These are phyloP conservation scores for Akanthomyces lecanii DNA, from an alignment of 2,329 filamentous ascomycete species.

Conservation along the genomic window DNA sequence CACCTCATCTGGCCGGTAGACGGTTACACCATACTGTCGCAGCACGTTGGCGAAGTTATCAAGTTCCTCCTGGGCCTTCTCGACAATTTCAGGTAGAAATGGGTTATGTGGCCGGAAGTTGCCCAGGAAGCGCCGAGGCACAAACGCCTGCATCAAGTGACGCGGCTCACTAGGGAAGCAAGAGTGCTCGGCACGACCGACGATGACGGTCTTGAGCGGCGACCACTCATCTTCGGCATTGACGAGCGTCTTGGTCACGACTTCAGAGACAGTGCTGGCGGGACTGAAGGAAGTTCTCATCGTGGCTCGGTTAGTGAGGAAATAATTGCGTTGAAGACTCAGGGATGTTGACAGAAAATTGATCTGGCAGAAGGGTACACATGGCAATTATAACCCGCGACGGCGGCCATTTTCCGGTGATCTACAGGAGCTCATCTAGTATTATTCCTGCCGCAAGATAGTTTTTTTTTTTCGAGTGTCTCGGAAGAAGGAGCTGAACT, in stretches of 20 bases:
- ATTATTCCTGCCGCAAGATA: too few species aligned
- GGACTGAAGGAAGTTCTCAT: neutral
- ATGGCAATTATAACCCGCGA: neutral
- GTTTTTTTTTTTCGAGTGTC: too few species aligned
- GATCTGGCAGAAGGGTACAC: neutral
- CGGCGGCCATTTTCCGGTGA: neutral
- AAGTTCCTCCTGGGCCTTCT: conserved; percentile 24
- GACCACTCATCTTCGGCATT: conserved; percentile 27
- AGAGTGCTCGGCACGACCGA: conserved; percentile 26
- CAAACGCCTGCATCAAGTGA: conserved; percentile 23
- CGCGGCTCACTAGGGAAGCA: conserved; percentile 24
- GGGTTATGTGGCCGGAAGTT: conserved; percentile 23
- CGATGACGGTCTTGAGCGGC: conserved; percentile 25
- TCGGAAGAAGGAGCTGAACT: too few species aligned
- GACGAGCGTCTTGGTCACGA: neutral
- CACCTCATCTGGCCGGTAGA: conserved; percentile 24
- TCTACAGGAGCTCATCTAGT: too few species aligned
- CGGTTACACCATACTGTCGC: conserved; percentile 22
- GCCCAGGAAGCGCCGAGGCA: conserved; percentile 16
- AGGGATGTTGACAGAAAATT: neutral
- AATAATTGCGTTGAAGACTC: too few species aligned
- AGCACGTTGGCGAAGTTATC: conserved; percentile 25
- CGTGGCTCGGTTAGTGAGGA: neutral
- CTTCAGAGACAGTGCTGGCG: neutral
- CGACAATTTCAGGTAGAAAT: conserved; percentile 22